Evolutionary conservation across 345 rosid species (phyloP), one percentile per base, ranked within the genome.

Genomic region (Salix suchowensis): DNA sequence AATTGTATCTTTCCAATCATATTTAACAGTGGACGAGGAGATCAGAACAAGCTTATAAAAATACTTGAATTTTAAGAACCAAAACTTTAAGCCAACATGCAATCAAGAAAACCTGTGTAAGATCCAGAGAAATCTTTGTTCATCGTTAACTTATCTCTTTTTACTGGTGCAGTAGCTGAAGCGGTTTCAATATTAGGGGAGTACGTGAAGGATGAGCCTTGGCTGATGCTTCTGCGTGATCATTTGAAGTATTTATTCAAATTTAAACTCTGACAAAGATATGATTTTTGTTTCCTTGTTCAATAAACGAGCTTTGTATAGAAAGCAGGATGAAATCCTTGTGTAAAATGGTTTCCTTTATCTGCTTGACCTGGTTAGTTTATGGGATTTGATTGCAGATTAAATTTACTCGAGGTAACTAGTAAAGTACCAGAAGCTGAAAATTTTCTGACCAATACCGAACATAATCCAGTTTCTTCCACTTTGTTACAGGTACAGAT

Each of bases 191-290:
- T 90, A 65, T 67, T 91, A 50, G 92, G 93, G 67, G 97, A 95
- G 80, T 95, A 92, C 81, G 60, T 95, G 86, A 90, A 87, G 72
- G 87, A 89, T 67, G 93, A 91, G 77, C 88, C 93, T 37, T 95
- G 97, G 97, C 76, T 92, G 88, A 91, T 86, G 84, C 87, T 89
- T 82, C 80, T 92, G 77, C 85, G 91, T 32, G 75, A 90, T 58
- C 79, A 83, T 76, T 82, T 91, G 60, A 88, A 91, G 98, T 94
- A 89, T 76, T 58, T 11, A 75, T 42, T 58, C 15, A 71, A 52
- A 65, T 61, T 70, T 54, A 26, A 2, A 3, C 76, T 62, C 16
- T 10, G 28, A 28, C 21, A 7, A 1, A 65, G 24, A n/a, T 6
- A 42, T 26, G 58, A 52, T 76, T 14, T 16, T 14, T 28, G 7